Conservation (phyloP, 208 protist genomes). For the Crithidia bombi region DNA sequence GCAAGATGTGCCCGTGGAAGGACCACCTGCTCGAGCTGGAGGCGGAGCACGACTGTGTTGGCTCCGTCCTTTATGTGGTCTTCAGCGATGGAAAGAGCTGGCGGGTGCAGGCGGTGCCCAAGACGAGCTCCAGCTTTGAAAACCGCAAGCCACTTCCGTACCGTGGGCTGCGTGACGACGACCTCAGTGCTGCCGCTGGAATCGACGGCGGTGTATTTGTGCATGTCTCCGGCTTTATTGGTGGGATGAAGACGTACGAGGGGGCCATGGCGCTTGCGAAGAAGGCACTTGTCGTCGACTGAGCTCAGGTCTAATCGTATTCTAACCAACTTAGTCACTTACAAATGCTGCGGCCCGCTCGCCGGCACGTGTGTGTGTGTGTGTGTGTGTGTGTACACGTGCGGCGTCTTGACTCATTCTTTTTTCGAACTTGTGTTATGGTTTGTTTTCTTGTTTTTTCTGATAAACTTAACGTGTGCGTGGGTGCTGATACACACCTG, state of each 20-base stretch:
- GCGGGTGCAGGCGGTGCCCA: conserved; percentile 92
- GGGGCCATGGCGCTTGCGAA: conserved; percentile 92
- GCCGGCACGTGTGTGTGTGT: background rate
- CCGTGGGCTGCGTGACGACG: conserved; percentile 93
- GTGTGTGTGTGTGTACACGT: no score
- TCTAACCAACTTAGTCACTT: conserved; percentile 2
- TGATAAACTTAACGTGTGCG: background rate
- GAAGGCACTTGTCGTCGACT: conserved; percentile 59
- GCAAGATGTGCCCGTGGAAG: conserved; percentile 92
- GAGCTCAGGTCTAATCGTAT: no score
- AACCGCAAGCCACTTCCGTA: conserved; percentile 91
- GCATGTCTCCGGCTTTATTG: conserved; percentile 97
- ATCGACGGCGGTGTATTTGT: conserved; percentile 95
- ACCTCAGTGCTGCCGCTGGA: conserved; percentile 78
- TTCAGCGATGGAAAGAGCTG: conserved; percentile 90
- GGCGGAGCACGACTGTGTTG: conserved; percentile 49
- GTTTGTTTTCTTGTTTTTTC: background rate
- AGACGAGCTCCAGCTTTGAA: conserved; percentile 69
- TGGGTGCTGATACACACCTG: no score
- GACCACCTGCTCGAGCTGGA: conserved; percentile 94
- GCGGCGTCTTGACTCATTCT: background rate
- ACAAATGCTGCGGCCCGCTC: background rate
- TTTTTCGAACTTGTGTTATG: background rate
- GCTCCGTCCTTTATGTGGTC: conserved; percentile 85
- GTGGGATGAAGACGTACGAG: conserved; percentile 94